Percentiles rank a stretch among this genome's conserved stretches.
These are phyloP conservation scores for Diplodia sapinea DNA, from an alignment of 2,329 filamentous ascomycete genomes.

Conservation along the genomic window DNA sequence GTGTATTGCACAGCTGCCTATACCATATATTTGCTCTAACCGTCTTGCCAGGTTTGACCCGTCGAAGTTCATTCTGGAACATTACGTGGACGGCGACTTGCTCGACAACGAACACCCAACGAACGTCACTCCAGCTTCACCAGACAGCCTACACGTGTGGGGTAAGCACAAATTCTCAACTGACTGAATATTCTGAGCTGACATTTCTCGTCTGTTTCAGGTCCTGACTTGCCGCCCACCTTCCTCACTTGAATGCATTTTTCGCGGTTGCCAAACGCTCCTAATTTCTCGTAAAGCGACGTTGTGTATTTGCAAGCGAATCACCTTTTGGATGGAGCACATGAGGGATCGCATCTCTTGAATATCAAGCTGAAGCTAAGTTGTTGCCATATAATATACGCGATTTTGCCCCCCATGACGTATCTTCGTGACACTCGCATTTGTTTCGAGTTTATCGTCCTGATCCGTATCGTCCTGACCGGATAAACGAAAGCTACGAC, in stretches of 20 bases:
- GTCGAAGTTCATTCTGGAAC: constrained; percentile 67
- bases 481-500: too few species aligned
- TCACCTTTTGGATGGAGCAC: too few species aligned
- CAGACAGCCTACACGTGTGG: constrained; percentile 30
- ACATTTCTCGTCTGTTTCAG: background rate
- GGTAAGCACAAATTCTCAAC: constrained; percentile 3
- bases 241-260: constrained; percentile 16
- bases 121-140: background rate
- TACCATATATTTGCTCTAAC: background rate
- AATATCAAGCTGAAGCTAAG: too few species aligned
- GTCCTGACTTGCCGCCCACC: constrained; percentile 16
- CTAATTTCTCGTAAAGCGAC: too few species aligned
- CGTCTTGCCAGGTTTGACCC: constrained; percentile 52
- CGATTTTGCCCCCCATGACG: too few species aligned
- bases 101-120: constrained; percentile 18
- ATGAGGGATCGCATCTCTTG: too few species aligned
- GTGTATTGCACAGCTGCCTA: constrained; percentile 35
- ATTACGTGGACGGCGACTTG: constrained; percentile 67
- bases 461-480: too few species aligned
- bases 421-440: too few species aligned
- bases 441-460: too few species aligned
- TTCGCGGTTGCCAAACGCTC: background rate
- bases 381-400: too few species aligned
- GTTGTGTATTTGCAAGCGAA: too few species aligned
- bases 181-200: background rate